phyloP scores from a whole-genome alignment of 257 asterid genomes.

The Primulina huaijiensis region DNA sequence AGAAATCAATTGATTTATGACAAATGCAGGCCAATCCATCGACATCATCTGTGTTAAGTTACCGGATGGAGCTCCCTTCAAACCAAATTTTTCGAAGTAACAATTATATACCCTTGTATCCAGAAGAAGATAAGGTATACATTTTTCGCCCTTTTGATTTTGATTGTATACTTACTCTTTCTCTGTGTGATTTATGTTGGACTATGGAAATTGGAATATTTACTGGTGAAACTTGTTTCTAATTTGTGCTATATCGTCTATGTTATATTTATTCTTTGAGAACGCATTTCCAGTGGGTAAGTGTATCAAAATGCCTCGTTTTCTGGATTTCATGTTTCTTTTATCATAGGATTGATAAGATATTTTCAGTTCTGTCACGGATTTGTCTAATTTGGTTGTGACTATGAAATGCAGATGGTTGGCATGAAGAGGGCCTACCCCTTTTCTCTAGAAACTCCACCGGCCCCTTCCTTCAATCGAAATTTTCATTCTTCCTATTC shows the following conservation, averaged over 20 bases:
- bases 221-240: background rate
- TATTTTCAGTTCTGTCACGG: background rate
- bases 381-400: constrained; percentile 25
- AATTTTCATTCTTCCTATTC: constrained; percentile 24
- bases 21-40: constrained; percentile 54
- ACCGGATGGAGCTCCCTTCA: constrained; percentile 98
- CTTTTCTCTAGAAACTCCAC: constrained; percentile 43
- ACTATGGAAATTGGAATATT: background rate
- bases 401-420: constrained; percentile 41
- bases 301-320: background rate
- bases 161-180: background rate
- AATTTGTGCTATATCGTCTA: background rate
- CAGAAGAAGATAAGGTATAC: constrained; percentile 72
- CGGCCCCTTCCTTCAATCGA: constrained; percentile 34
- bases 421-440: constrained; percentile 60
- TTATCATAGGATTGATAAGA: constrained; percentile 2
- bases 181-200: background rate
- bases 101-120: constrained; percentile 43
- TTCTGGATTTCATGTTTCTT: background rate
- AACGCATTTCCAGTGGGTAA: background rate
- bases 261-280: background rate
- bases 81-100: constrained; percentile 64
- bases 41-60: constrained; percentile 43
- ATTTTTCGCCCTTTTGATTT: background rate
- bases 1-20: background rate